Evolutionary conservation across 768 basidiomycete species (phyloP), one percentile per base, ranked within the genome.

Genomic region (Tylopilus plumbeoviolaceoides): DNA sequence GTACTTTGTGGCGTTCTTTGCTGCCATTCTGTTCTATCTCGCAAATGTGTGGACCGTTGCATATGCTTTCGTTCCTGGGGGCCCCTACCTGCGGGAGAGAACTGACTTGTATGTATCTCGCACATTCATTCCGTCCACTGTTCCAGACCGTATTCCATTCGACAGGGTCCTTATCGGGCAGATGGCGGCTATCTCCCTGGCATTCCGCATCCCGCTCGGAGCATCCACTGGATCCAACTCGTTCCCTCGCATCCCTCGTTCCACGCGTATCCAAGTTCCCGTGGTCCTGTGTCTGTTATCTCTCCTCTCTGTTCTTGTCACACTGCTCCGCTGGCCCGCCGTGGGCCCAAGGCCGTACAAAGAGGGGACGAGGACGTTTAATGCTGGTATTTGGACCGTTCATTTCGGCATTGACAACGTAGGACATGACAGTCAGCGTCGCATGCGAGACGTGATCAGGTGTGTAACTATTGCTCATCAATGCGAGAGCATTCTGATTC

Each of bases 1-100:
- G 5, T 80, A 78, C 57, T 81, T 79, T 42, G 69, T 70, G 2
- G 83, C 82, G 15, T 79, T 87, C 72, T 64, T 82, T 20, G 70
- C 85, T 3, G 84, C 84, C 48, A 76, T 80, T 48, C 41, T 91
- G 31, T 72, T 90, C 43, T 78, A 80, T 47, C 75, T 93, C 21
- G 78, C 83, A 27, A 84, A 83, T 51, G 81, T 89, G 15, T 89
- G 90, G 73, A 92, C 91, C 0, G 89, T 89, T 49, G 91, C 91
- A 1, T 93, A 95, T 70, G 91, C 91, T 2, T 95, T 93, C 59
- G 89, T 95, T 12, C 91, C 91, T 3, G 87, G 87, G 1, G 91
- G 89, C 0, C 67, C 75, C 52, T 79, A 83, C 60, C 71, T 95
- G 45, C 74, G 91, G 47, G 91, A 95, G 71, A 75, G 85, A 18